Base-by-base conservation (phyloP, 164 flowering plant genomes). In the Dillenia turbinata region DNA sequence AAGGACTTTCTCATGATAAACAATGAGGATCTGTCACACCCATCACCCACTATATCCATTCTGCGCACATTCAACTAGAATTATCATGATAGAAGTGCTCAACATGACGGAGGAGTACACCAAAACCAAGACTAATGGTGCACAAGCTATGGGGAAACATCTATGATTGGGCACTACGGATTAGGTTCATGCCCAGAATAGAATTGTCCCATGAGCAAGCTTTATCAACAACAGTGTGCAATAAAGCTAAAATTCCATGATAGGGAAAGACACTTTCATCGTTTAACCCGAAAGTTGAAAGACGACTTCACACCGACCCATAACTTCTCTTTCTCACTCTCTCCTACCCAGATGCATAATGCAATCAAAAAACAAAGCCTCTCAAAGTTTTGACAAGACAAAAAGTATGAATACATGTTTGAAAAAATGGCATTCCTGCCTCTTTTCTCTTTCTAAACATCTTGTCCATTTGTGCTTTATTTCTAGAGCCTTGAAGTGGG, bases 261-360 rank as follows among this genome's bases (percentile, higher is more conserved):
- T 65, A 71, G 68, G 68, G 76, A 77, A 73, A 77, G 75, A 65
- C 78, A 75, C 77, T 74, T 71, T 72, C 81, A 74, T 82, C 76
- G 80, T 75, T 77, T 63, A 71, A 52, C 76, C 74, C 77, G 69
- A 76, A 77, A 75, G 76, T 68, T 60, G 19, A 60, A 67, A 69
- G 57, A 50, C 57, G 33, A 12, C 56, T 45, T 65, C 46, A 66
- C 61, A 52, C 68, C 68, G 44, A 24, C 61, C 60, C 66, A 54
- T 11, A 9, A 10, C 49, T 0, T 70, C 56, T 57, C 2, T 50
- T 49, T 46, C 61, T 66, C 62, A 44, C 15, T 46, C 59, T 33
- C 40, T 6, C 40, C 7, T 33, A 33, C 40, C 40, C 40, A 33
- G 6, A 33, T 33, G 6, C 40, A 33, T 33, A 33, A 33, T 33